Evolutionary conservation across 2,329 filamentous ascomycete species (phyloP).

Genomic region (Neopestalotiopsis sp.): DNA sequence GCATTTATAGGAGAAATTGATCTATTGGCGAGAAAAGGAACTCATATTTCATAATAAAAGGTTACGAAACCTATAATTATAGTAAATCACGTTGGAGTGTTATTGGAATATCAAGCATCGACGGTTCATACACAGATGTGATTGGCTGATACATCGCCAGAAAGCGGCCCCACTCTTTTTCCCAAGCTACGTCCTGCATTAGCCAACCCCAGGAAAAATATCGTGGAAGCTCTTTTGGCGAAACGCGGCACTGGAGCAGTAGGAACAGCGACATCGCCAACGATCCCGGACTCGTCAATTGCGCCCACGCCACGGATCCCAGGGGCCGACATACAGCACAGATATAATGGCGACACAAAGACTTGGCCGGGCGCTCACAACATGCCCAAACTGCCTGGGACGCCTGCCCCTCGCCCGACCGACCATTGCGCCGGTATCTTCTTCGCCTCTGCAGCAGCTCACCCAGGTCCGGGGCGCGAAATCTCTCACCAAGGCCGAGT

Average conservation of each 20-base stretch:
- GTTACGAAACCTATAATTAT: no score
- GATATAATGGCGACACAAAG: slow-evolving; percentile 21
- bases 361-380: slow-evolving; percentile 26
- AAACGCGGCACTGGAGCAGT: no score
- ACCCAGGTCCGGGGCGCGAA: slow-evolving; percentile 34
- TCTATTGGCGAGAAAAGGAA: no score
- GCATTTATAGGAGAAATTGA: no score
- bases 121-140: background rate
- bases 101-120: background rate
- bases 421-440: slow-evolving; percentile 16
- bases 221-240: background rate
- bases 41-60: no score
- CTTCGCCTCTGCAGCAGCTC: slow-evolving; percentile 34
- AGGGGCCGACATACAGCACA: background rate
- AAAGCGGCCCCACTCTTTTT: background rate
- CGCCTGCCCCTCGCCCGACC: slow-evolving; percentile 29
- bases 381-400: slow-evolving; percentile 39
- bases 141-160: background rate
- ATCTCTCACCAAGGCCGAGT: slow-evolving; percentile 40
- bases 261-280: background rate
- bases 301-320: background rate
- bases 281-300: background rate
- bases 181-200: background rate
- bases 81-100: no score
- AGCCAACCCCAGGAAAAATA: background rate